These are phyloP conservation scores for Stentor roeselii DNA, from an alignment of 73 alveolate species.

Conservation along the genomic window DNA sequence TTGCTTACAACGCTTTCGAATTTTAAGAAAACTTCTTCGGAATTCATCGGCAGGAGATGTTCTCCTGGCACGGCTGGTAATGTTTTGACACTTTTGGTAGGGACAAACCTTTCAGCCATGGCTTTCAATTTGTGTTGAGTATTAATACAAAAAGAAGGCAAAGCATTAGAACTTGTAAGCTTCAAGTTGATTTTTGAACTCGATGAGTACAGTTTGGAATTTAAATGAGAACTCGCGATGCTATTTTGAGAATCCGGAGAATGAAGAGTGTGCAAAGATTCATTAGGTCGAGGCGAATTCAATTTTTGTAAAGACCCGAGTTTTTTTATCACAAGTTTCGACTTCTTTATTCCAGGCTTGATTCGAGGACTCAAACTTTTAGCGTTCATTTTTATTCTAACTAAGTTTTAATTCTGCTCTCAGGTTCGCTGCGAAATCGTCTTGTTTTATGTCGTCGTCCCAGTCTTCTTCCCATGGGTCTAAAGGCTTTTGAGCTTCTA, in stretches of 20 bases:
- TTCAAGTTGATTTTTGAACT: neutral
- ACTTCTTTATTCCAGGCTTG: neutral
- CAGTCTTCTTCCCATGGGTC: slow-evolving; percentile 27
- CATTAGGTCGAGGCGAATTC: neutral
- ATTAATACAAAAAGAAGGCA: neutral
- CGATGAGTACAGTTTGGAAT: neutral
- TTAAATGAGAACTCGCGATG: neutral
- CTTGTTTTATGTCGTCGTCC: slow-evolving; percentile 22
- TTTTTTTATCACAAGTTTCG: neutral
- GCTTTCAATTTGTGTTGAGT: neutral
- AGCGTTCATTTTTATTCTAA: neutral
- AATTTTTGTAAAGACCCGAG: neutral
- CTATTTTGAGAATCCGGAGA: no score
- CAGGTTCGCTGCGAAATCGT: slow-evolving; percentile 12
- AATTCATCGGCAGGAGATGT: neutral
- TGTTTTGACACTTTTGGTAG: neutral
- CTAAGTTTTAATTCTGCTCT: neutral
- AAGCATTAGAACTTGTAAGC: neutral
- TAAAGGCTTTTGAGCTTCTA: neutral
- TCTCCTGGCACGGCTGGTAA: no score
- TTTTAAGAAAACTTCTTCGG: neutral
- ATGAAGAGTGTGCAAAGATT: neutral
- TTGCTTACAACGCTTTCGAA: neutral
- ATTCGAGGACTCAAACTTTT: neutral
- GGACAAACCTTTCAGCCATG: neutral